A percentile compares a stretch with the other conserved stretches of the same genome.
phyloP scores from a whole-genome alignment of 2,329 filamentous ascomycete genomes.

The Botrytis medusae region DNA sequence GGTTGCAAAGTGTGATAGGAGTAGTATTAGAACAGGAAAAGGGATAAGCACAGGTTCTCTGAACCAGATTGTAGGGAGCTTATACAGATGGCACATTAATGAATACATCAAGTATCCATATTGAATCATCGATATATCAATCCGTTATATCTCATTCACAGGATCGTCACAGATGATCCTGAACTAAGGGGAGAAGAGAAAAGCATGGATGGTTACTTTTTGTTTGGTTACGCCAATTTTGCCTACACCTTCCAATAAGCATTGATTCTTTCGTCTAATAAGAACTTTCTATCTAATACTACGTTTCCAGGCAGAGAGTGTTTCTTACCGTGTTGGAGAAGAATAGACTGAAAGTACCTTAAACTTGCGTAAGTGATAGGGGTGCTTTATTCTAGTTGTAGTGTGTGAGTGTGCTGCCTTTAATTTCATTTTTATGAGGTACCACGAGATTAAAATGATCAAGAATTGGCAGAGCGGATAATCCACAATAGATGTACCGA shows the following conservation, averaged over 20 bases:
- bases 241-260: background rate
- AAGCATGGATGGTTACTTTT: background rate
- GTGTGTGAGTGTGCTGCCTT: background rate
- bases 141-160: background rate
- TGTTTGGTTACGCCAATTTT: background rate
- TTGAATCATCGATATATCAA: background rate
- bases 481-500: background rate
- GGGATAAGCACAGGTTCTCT: background rate
- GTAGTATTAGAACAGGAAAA: background rate
- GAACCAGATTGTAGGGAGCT: background rate
- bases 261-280: background rate
- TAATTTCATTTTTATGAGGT: background rate
- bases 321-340: background rate
- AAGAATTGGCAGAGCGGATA: background rate
- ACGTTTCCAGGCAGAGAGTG: background rate
- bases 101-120: background rate
- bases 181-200: background rate
- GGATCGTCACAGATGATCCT: background rate
- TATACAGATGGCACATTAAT: background rate
- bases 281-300: background rate
- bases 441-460: background rate
- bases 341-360: background rate
- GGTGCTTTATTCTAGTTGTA: background rate
- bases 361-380: background rate
- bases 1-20: background rate